A percentile compares a stretch with the other conserved stretches of the same genome.
These are phyloP conservation scores for Phytopythium delawarense DNA, from an alignment of 352 stramenopile genomes.

Conservation along the genomic window DNA sequence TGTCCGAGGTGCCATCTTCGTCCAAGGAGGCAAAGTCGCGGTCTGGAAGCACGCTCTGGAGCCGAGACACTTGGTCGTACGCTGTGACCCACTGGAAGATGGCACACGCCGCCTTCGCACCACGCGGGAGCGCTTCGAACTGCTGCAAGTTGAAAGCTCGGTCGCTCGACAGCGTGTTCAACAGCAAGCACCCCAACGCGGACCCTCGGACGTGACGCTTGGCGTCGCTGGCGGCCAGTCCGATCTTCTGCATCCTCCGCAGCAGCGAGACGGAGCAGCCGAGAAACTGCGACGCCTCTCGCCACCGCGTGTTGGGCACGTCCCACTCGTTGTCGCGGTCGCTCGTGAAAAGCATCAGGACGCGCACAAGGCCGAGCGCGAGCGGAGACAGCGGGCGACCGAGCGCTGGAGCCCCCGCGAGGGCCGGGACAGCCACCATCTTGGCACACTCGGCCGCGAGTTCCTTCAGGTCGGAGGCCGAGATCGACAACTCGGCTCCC, in stretches of 20 bases:
- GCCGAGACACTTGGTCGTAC: conserved; percentile 31
- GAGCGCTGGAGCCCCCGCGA: conserved; percentile 7
- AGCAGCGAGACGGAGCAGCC: conserved; percentile 36
- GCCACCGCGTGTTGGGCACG: conserved; percentile 56
- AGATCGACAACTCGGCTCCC: conserved; percentile 10
- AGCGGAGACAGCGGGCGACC: conserved; percentile 33
- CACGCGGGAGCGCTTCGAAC: conserved; percentile 37
- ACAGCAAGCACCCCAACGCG: conserved; percentile 26
- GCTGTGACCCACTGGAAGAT: conserved; percentile 59
- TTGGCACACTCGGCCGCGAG: conserved; percentile 42
- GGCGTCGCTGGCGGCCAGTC: conserved; percentile 18
- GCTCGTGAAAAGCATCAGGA: conserved; percentile 66
- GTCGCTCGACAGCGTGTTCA: conserved; percentile 47
- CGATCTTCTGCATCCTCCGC: conserved; percentile 51
- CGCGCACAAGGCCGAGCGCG: conserved; percentile 63
- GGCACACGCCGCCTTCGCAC: conserved; percentile 41
- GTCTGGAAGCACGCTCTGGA: conserved; percentile 43
- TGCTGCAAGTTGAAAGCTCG: conserved; percentile 39
- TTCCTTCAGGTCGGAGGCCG: conserved; percentile 39
- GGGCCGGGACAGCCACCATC: conserved; percentile 41
- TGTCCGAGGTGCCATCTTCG: conserved; percentile 1
- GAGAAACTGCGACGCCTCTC: conserved; percentile 55
- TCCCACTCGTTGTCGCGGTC: conserved; percentile 47
- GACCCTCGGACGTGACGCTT: conserved; percentile 35
- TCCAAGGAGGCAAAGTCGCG: not conserved